Evolutionary conservation across 768 basidiomycete species (phyloP), one percentile per base, ranked within the genome.

Genomic region (Leccinum olivaceopallidum): DNA sequence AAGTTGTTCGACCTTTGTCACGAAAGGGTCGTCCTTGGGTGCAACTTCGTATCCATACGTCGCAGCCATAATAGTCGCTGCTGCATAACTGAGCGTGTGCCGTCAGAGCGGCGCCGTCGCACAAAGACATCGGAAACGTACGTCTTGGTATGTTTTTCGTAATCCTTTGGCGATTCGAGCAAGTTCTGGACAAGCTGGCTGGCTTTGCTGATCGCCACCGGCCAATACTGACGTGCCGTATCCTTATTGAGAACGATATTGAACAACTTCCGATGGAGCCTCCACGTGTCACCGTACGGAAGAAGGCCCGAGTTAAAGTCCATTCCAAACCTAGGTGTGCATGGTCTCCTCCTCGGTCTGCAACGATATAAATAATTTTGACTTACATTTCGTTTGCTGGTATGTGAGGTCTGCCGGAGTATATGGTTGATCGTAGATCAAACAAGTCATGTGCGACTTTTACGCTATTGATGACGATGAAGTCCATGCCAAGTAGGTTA

Each of bases 211-310:
- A 72, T 26, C 2, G 64, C 60, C 3, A 67, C 7, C 9, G 65
- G 51, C 34, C 53, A 52, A 51, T 67, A 75, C n/a, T 51, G 59
- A 51, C 3, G 39, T 3, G 44, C 37, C 5, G 58, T 39, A 10
- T 65, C 58, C 52, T 63, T 66, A 60, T 57, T 68, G 47, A 77
- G 49, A 3, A 58, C 53, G 10, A n/a, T 5, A 20, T 68, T 65
- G 54, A 58, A 68, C 56, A 73, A 22, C 36, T 65, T 75, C 22
- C 75, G 72, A 42, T 77, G 76, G 9, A 61, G 62, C 32, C 67
- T 64, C 76, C 73, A 76, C 39, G 30, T 28, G 51, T 60, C 51
- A 22, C 76, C 72, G 22, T 76, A 75, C 9, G 63, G 66, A 37
- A 77, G 59, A 44, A 73, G 55, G 1, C 57, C 66, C 28, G 69